Evolutionary conservation across 2,329 filamentous ascomycete species (phyloP).

Genomic region (Alternaria viburni): DNA sequence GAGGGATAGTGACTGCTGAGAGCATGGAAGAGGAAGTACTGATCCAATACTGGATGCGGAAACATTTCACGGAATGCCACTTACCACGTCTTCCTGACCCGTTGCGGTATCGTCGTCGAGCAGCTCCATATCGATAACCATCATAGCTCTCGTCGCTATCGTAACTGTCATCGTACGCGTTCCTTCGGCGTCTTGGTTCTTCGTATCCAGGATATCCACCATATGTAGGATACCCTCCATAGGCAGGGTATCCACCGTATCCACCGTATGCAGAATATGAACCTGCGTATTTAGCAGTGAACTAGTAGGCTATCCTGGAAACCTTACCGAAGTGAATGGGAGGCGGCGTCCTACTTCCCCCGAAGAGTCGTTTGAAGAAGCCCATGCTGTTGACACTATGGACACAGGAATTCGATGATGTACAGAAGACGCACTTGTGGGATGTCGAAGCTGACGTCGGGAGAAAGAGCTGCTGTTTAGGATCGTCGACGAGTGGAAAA

Average conservation of each 20-base stretch:
- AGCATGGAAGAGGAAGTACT: background rate
- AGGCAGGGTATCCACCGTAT: background rate
- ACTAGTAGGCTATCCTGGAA: too few species aligned
- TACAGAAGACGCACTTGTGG: background rate
- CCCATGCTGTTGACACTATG: background rate
- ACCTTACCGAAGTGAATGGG: background rate
- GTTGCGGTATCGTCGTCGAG: background rate
- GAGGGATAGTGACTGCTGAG: background rate
- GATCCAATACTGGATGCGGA: background rate
- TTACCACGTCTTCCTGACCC: background rate
- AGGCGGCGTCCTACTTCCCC: background rate
- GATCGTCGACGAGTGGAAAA: background rate
- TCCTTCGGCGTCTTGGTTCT: background rate
- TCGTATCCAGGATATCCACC: background rate
- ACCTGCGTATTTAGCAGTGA: background rate
- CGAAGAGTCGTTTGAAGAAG: background rate
- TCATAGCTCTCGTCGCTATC: background rate
- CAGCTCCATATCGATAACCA: background rate
- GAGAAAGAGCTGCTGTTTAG: background rate
- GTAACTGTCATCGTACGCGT: background rate
- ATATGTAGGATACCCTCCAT: background rate
- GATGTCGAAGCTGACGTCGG: background rate
- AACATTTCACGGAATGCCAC: background rate
- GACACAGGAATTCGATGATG: background rate
- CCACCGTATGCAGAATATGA: background rate